Base-by-base conservation (phyloP, 1,284 basidiomycete species). In the Testicularia cyperi region DNA sequence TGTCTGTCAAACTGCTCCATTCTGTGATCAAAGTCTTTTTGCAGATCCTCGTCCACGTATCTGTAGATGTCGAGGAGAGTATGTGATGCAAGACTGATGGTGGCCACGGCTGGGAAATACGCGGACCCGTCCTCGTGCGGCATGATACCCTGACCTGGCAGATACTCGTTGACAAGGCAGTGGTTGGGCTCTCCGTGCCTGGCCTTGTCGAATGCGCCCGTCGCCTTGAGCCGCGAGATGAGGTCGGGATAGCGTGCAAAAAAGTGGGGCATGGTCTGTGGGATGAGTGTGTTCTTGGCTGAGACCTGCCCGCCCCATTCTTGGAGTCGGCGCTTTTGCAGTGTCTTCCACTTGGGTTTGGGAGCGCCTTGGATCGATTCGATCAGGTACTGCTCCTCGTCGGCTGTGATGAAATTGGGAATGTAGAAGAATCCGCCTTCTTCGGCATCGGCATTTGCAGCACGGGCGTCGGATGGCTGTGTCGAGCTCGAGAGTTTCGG, bases 111-210 rank as follows among this genome's bases (percentile, higher is more conserved):
- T 0, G 91, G 88, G 66, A 86, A 81, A 78, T 95, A 96, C 4
- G 87, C 84, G 0, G 87, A 86, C 0, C 92, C 92, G 74, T 96
- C 92, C 78, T 95, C 86, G 70, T 95, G 92, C 1, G 91, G 90
- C 55, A 74, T 61, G 52, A 97, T 97, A 16, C 92, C 92, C 78
- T 96, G 90, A 2, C 88, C 88, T 6, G 90, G 82, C 20, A 83
- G 80, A 74, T 96, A 96, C 53, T 78, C 67, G 33, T 86, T 89
- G 38, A 69, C 60, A 28, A 68, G 65, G 52, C 94, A 82, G 78
- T 95, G 89, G 78, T 90, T 95, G 26, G 87, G 89, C 26, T 78
- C 78, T 16, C 79, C 79, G 70, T 88, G 86, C 35, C 83, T 82
- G 33, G 85, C 85, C 13, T 70, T 66, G 14, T 77, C 68, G 69